A percentile compares a stretch with the other conserved stretches of the same genome.
phyloP scores from a whole-genome alignment of 202 grass and related monocot genomes.

The Miscanthus sacchariflorus region DNA sequence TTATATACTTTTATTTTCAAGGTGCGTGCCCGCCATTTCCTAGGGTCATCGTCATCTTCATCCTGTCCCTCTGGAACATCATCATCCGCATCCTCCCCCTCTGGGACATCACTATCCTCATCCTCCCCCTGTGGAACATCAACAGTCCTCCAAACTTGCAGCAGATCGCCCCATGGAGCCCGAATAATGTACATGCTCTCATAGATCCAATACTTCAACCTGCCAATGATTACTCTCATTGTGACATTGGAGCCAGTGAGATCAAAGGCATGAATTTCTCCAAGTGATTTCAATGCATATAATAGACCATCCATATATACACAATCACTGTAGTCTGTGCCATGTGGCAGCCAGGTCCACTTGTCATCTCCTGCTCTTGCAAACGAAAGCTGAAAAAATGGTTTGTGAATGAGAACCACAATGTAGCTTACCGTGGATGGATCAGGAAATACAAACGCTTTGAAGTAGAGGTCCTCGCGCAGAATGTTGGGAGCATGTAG shows the following conservation, averaged over 20 bases:
- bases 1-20: not conserved
- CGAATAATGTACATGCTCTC: not conserved
- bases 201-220: not conserved
- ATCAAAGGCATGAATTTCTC: not conserved
- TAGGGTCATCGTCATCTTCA: not conserved
- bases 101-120: too few relatives aligned
- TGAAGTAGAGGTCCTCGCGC: too few relatives aligned
- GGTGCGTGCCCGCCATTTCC: not conserved
- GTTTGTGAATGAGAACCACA: too few relatives aligned
- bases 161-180: not conserved
- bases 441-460: too few relatives aligned
- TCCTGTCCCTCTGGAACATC: too few relatives aligned
- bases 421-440: too few relatives aligned
- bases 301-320: not conserved
- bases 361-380: not conserved
- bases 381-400: not conserved
- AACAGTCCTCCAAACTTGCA: conserved; percentile 5
- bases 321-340: not conserved
- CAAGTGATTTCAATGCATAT: not conserved
- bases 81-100: too few relatives aligned
- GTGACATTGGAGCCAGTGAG: not conserved
- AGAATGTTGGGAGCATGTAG: too few relatives aligned
- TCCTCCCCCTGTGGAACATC: not conserved
- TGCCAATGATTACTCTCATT: not conserved
- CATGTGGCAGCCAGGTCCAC: conserved; percentile 3